These are phyloP conservation scores for Sclerotinia borealis DNA, from an alignment of 2,329 filamentous ascomycete genomes.

Conservation along the genomic window DNA sequence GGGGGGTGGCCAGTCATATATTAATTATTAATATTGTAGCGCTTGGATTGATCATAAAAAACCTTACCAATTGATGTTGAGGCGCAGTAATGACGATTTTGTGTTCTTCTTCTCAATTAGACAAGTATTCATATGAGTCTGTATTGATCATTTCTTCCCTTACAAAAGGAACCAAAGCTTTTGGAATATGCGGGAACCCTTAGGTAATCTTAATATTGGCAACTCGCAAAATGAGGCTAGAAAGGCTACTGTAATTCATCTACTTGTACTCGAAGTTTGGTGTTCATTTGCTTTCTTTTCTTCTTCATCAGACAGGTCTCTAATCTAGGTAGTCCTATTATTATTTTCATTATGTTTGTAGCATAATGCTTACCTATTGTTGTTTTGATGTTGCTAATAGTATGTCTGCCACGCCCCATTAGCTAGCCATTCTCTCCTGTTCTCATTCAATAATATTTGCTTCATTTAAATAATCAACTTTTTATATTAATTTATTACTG, in stretches of 20 bases:
- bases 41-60: not conserved
- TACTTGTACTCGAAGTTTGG: no score
- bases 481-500: not conserved
- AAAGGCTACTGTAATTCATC: no score
- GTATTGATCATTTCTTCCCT: not conserved
- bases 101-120: not conserved
- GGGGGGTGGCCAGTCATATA: not conserved
- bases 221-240: no score
- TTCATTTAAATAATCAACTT: not conserved
- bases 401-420: not conserved
- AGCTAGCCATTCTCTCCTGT: not conserved
- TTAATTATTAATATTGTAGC: no score
- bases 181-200: not conserved
- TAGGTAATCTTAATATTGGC: not conserved
- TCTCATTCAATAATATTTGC: not conserved
- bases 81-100: slow-evolving; percentile 1
- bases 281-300: not conserved
- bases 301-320: no score
- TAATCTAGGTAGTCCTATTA: not conserved
- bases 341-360: not conserved
- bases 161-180: not conserved
- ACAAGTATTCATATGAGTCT: no score
- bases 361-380: not conserved
- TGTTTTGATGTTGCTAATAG: not conserved
- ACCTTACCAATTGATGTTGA: not conserved